phyloP scores from a whole-genome alignment of 148 eudicot genomes.

The Vaccinium vitisidaea region DNA sequence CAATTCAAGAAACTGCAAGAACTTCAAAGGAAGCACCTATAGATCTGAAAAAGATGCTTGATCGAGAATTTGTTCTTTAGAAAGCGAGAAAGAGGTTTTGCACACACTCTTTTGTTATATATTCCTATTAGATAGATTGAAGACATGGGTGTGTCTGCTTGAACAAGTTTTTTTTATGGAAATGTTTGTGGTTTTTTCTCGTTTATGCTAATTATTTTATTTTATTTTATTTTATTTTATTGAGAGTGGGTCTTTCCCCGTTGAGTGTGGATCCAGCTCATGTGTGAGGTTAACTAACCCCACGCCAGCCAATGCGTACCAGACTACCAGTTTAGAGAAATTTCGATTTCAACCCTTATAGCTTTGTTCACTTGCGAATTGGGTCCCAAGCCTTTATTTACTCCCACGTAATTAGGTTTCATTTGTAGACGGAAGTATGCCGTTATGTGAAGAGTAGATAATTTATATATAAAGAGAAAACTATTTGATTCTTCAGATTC shows the following conservation, averaged over 20 bases:
- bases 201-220: background rate
- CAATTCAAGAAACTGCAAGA: slow-evolving; percentile 18
- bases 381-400: background rate
- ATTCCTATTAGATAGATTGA: slow-evolving; percentile 4
- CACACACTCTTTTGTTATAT: background rate
- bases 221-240: background rate
- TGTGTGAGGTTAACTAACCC: slow-evolving; percentile 41
- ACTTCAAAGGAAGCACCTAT: slow-evolving; percentile 6
- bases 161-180: slow-evolving; percentile 6
- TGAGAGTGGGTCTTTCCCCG: slow-evolving; percentile 40
- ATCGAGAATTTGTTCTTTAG: slow-evolving; percentile 11
- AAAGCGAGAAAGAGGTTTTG: slow-evolving; percentile 15
- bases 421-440: background rate
- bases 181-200: slow-evolving; percentile 1
- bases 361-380: background rate
- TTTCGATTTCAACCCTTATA: background rate
- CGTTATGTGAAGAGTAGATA: background rate
- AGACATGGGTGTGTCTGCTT: slow-evolving; percentile 24
- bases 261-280: slow-evolving; percentile 66
- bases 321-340: background rate
- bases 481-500: too few relatives aligned
- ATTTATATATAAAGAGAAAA: too few relatives aligned
- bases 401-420: background rate
- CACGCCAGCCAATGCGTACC: slow-evolving; percentile 31
- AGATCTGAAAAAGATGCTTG: slow-evolving; percentile 18